Percentiles rank a stretch among this genome's conserved stretches.
These are phyloP conservation scores for Pyrrhoderma lamaoense DNA, from an alignment of 1,284 basidiomycete genomes.

Conservation along the genomic window DNA sequence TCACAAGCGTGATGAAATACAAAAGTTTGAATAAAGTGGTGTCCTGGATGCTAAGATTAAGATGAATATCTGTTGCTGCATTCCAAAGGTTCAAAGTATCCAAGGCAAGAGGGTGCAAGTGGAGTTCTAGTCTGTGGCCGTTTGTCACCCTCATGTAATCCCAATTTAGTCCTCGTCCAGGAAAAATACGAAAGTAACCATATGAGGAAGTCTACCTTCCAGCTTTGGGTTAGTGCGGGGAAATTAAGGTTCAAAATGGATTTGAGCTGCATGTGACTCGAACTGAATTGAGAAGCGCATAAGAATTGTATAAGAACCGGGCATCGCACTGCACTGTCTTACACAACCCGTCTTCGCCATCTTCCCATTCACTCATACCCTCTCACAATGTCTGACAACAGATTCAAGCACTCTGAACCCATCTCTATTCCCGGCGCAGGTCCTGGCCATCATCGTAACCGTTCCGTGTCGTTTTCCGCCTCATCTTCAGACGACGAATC, in stretches of 20 bases:
- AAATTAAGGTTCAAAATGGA: conserved; percentile 4
- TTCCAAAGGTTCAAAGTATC: too few relatives aligned
- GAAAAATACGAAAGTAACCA: too few relatives aligned
- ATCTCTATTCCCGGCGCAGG: conserved; percentile 47
- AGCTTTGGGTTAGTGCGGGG: conserved; percentile 6
- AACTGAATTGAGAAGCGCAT: background rate
- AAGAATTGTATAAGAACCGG: background rate
- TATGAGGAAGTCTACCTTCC: too few relatives aligned
- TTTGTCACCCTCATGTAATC: too few relatives aligned
- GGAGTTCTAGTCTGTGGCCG: too few relatives aligned
- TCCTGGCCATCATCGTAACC: conserved; percentile 27
- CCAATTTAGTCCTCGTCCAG: too few relatives aligned
- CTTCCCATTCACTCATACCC: background rate
- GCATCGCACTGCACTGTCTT: conserved; percentile 1
- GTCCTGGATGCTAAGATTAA: too few relatives aligned
- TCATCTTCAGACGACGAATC: conserved; percentile 43
- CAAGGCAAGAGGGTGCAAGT: too few relatives aligned
- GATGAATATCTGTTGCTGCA: too few relatives aligned
- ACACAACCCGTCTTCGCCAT: background rate
- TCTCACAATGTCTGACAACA: conserved; percentile 30
- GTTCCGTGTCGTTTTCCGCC: conserved; percentile 50
- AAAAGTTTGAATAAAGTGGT: too few relatives aligned
- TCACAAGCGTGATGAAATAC: too few relatives aligned
- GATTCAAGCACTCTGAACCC: conserved; percentile 47
- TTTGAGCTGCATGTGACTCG: conserved; percentile 2